Base-by-base conservation (phyloP, 352 stramenopile genomes). In the Phytophthora tubulina region DNA sequence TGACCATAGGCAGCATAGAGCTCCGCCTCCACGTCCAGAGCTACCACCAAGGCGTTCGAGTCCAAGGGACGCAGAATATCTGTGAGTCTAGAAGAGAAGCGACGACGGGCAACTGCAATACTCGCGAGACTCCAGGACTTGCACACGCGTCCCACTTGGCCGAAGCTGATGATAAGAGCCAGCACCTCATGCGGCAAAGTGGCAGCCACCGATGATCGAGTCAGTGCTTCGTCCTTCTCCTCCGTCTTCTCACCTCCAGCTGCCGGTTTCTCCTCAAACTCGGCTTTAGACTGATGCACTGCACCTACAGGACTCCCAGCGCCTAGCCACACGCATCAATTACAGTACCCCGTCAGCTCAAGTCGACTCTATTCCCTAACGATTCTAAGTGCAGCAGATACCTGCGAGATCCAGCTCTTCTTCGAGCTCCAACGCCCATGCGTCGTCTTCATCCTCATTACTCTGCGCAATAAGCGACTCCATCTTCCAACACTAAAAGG, bases 91-190 rank as follows among this genome's bases (percentile, higher is more conserved):
- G 77, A 72, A 10, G 72, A 79, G 54, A 93, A 93, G 58, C 90
- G 90, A 36, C 81, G 78, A 4, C 88, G 82, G 2, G 85, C 79
- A 21, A 93, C 86, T 84, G 67, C 48, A 67, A 86, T 84, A 21
- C 79, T 82, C 11, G 89, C 89, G 55, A 93, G 77, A 70, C 89
- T 95, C 89, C 87, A 96, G 9, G 87, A 73, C 54, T 93, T 94
- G 62, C 84, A 95, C 33, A 96, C 80, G 30, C 89, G 87, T 21
- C 89, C 87, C 3, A 96, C 86, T 66, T 85, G 81, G 0, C 79
- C 82, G 41, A 89, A 94, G 51, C 78, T 84, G 60, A 93, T 78
- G 38, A 95, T 82, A 35, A 89, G 76, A 32, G 90, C 70, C 7
- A 96, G 72, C 35, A 95, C 89, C 50, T 96, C 87, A 9, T 89